Evolutionary conservation across 106 monocot genomes (phyloP).

Genomic region (Posidonia australis): DNA sequence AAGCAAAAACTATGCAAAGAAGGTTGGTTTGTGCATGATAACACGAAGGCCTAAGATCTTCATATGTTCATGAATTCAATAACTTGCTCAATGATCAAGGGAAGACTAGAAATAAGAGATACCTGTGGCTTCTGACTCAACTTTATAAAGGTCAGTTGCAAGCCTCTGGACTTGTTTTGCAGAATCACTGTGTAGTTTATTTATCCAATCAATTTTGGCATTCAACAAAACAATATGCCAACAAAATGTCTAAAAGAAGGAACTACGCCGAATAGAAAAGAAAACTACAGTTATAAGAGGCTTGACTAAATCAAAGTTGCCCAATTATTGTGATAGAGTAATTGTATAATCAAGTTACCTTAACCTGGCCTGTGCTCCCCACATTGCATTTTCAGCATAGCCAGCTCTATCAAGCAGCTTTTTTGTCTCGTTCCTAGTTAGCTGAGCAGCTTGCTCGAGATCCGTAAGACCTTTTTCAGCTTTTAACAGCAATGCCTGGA

Average conservation of each 20-base stretch:
- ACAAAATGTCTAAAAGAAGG: neutral
- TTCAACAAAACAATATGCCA: neutral
- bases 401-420: conserved; percentile 11
- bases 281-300: no score
- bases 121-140: conserved; percentile 10
- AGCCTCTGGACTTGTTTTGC: conserved; percentile 12
- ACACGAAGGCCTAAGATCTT: neutral
- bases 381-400: conserved; percentile 10
- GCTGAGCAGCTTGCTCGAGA: conserved; percentile 8
- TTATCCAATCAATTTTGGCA: neutral
- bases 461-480: conserved; percentile 8
- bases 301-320: no score
- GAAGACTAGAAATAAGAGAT: neutral
- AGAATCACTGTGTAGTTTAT: conserved; percentile 6
- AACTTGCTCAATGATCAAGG: neutral
- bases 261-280: neutral
- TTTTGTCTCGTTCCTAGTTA: conserved; percentile 10
- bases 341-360: conserved; percentile 1
- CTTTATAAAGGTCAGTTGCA: conserved; percentile 3
- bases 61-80: neutral
- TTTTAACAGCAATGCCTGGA: conserved; percentile 5
- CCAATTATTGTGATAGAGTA: no score
- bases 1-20: neutral
- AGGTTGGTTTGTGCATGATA: neutral
- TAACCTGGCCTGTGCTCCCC: conserved; percentile 7